Conservation (phyloP, 2,329 filamentous ascomycete genomes). For the Neofusicoccum laricinum region DNA sequence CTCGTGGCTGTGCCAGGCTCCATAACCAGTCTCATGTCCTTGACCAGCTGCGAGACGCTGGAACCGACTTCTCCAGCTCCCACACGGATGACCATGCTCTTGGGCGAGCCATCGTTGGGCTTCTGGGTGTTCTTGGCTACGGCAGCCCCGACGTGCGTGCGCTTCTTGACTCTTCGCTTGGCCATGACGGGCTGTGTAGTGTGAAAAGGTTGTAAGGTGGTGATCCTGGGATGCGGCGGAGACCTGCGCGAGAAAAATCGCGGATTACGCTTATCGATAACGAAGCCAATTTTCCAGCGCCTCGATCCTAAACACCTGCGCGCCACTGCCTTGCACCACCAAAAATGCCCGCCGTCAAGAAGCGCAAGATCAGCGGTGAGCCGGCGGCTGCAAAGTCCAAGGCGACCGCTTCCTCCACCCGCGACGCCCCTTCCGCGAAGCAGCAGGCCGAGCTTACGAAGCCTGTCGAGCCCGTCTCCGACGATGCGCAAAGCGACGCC, state of each 20-base stretch:
- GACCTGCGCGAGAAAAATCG: constrained; percentile 10
- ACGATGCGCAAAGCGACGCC: constrained; percentile 20
- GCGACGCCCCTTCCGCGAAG: background rate
- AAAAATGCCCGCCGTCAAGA: constrained; percentile 41
- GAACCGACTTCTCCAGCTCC: constrained; percentile 90
- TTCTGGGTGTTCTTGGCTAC: constrained; percentile 56
- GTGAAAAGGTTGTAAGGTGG: background rate
- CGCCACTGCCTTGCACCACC: background rate
- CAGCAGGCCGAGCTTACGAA: constrained; percentile 17
- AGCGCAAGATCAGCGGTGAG: constrained; percentile 38
- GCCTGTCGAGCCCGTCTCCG: constrained; percentile 21
- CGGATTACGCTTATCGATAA: constrained; percentile 14
- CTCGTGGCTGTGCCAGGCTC: constrained; percentile 89
- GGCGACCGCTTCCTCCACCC: background rate
- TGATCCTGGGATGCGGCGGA: constrained; percentile 2
- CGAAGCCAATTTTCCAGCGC: constrained; percentile 1
- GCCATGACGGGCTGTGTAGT: constrained; percentile 13
- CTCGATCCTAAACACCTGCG: background rate
- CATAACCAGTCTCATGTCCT: constrained; percentile 91
- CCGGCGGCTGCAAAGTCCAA: background rate
- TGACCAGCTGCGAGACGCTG: constrained; percentile 85
- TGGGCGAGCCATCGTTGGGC: constrained; percentile 67
- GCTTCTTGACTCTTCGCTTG: constrained; percentile 62
- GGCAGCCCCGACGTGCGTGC: constrained; percentile 72
- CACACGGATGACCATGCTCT: constrained; percentile 98